Evolutionary conservation across 2,329 filamentous ascomycete species (phyloP).

Genomic region (Colletotrichum filicis): DNA sequence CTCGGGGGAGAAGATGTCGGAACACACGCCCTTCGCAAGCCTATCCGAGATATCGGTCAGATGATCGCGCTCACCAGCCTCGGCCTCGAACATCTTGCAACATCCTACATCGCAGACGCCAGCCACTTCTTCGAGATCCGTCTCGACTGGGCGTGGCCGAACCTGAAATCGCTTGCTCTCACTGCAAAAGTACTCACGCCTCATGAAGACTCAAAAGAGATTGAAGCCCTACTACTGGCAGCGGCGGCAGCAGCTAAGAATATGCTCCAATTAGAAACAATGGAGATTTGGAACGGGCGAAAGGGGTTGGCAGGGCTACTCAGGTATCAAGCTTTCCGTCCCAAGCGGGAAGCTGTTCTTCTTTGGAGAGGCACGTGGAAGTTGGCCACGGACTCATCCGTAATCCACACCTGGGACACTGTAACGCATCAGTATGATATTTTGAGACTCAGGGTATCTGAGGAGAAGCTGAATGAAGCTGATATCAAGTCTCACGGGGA

Average conservation of each 20-base stretch:
- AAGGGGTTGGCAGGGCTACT: constrained; percentile 46
- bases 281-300: constrained; percentile 49
- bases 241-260: constrained; percentile 41
- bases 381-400: constrained; percentile 39
- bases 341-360: constrained; percentile 37
- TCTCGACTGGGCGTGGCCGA: constrained; percentile 42
- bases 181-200: constrained; percentile 43
- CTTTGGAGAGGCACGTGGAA: constrained; percentile 44
- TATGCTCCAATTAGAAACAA: constrained; percentile 46
- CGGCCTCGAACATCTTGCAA: constrained; percentile 40
- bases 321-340: constrained; percentile 39
- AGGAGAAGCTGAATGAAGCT: constrained; percentile 39
- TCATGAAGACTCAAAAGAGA: constrained; percentile 34
- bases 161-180: constrained; percentile 44
- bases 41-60: constrained; percentile 36
- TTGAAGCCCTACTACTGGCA: constrained; percentile 40
- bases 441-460: constrained; percentile 35
- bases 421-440: constrained; percentile 38
- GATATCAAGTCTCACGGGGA: constrained; percentile 44
- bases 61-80: constrained; percentile 37
- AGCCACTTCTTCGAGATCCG: constrained; percentile 42
- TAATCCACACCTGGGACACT: constrained; percentile 43
- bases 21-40: constrained; percentile 31
- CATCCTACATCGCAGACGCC: constrained; percentile 42
- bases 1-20: neutral